A percentile compares a stretch with the other conserved stretches of the same genome.
phyloP scores from a whole-genome alignment of 192 early-diverging fungal genomes.

The Coemansia aciculifera region DNA sequence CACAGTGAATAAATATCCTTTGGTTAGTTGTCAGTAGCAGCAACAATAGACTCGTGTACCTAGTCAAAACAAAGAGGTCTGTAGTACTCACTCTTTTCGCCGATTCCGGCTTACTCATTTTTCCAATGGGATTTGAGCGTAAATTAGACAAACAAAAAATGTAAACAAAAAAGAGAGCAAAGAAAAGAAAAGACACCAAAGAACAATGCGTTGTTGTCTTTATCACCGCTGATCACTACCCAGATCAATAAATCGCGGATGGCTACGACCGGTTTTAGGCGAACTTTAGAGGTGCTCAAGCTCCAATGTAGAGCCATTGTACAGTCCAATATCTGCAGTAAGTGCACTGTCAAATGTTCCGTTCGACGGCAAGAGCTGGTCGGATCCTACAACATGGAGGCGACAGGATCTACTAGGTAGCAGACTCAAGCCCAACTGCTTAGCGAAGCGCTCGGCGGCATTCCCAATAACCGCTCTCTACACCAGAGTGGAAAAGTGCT shows the following conservation, averaged over 20 bases:
- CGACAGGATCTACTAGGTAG: slow-evolving; percentile 23
- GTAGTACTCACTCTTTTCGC: slow-evolving; percentile 5
- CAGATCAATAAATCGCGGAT: not conserved
- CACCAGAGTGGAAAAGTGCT: not conserved
- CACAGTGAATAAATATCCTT: not conserved
- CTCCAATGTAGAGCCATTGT: slow-evolving; percentile 43
- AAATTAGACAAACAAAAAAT: slow-evolving; percentile 2
- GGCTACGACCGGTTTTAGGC: too few relatives aligned
- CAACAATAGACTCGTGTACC: not conserved
- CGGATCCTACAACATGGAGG: slow-evolving; percentile 10
- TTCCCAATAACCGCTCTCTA: slow-evolving; percentile 34
- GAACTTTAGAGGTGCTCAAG: not conserved
- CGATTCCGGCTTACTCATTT: slow-evolving; percentile 1
- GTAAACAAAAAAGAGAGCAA: not conserved
- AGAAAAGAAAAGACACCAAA: too few relatives aligned
- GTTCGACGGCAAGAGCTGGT: slow-evolving; percentile 24
- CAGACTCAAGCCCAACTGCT: slow-evolving; percentile 23
- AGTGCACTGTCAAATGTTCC: slow-evolving; percentile 22
- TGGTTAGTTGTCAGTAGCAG: not conserved
- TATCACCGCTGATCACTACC: not conserved
- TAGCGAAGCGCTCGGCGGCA: slow-evolving; percentile 33
- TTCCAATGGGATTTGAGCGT: not conserved
- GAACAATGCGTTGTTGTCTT: not conserved
- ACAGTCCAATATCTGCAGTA: not conserved
- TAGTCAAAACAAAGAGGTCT: not conserved